A percentile compares a stretch with the other conserved stretches of the same genome.
These are phyloP conservation scores for Claviceps pazoutovae DNA, from an alignment of 2,329 filamentous ascomycete species.

Conservation along the genomic window DNA sequence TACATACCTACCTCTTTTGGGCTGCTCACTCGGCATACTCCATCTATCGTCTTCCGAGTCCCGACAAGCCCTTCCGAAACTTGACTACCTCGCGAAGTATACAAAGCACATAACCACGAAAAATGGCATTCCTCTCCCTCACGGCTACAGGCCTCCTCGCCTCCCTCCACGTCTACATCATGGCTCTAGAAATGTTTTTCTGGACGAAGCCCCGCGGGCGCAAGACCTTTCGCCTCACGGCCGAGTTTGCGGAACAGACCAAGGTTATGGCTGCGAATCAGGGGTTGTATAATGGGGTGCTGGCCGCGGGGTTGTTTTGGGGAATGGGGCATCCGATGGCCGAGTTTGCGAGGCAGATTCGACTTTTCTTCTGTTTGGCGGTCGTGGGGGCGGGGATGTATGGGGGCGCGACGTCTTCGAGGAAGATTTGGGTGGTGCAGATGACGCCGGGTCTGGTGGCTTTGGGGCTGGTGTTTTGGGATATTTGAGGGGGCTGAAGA, in stretches of 20 bases:
- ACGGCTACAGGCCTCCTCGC: conserved; percentile 25
- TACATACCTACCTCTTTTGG: too few relatives aligned
- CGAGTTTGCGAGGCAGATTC: conserved; percentile 28
- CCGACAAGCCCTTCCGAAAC: too few relatives aligned
- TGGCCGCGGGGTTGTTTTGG: conserved; percentile 35
- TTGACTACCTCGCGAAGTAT: too few relatives aligned
- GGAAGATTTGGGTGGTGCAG: conserved; percentile 30
- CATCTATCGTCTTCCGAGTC: too few relatives aligned
- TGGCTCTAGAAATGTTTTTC: conserved; percentile 34
- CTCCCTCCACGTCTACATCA: conserved; percentile 32
- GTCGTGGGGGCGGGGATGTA: conserved; percentile 30
- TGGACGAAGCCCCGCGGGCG: conserved; percentile 33
- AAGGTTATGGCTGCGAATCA: conserved; percentile 34
- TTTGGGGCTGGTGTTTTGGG: conserved; percentile 10
- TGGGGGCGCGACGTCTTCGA: conserved; percentile 27
- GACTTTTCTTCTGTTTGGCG: conserved; percentile 33
- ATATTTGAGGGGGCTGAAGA: neutral
- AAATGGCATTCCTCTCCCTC: conserved; percentile 13
- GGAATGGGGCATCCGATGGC: conserved; percentile 29
- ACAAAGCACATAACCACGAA: neutral
- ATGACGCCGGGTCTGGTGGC: conserved; percentile 14
- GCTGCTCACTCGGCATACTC: too few relatives aligned
- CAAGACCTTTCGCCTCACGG: conserved; percentile 28
- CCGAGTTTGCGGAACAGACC: conserved; percentile 32
- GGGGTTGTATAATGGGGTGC: conserved; percentile 38